Base-by-base conservation (phyloP, 176 grass and related monocot genomes). In the Oryza rufipogon region DNA sequence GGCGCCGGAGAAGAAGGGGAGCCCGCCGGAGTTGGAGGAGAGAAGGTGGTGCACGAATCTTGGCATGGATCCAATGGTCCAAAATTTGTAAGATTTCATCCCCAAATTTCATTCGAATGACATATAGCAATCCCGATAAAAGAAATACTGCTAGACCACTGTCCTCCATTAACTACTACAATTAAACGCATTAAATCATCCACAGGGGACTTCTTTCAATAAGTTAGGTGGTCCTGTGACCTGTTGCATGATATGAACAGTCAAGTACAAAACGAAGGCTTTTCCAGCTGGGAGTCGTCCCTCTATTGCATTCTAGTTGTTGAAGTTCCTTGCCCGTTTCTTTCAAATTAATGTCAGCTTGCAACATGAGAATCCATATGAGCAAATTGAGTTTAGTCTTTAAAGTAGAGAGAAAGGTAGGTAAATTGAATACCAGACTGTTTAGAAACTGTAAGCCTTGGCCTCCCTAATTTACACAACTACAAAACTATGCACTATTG, bases 221-320 rank as follows among this genome's bases (percentile, higher is more conserved):
- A 86, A 86, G 49, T 79, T 78, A 23, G n/a, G 84, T n/a, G 14
- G 47, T 64, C 74, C 7, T 63, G 46, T 7, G 39, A 41, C 79
- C 54, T 71, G 60, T 81, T 64, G n/a, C 17, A 9, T 42, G 41
- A 32, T 51, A 75, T 30, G 70, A 80, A 89, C 64, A 72, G 28
- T 48, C 46, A 74, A 68, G 9, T 30, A 74, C 22, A 49, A 5
- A 23, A 44, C 11, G 6, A 19, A 64, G 41, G 13, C 11, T 71
- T 71, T 77, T 65, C 33, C 61, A 19, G 9, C 75, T 66, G 17
- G 47, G 22, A 68, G 1, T 30, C 66, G 32, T 74, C 32, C 36
- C 46, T 75, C 6, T 51, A 73, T 42, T 42, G 58, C 69, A 86
- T 74, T 38, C 9, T 44, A 36, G 1, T 42, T 17, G 60, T 64